Conservation (phyloP, 2,329 filamentous ascomycete genomes). For the Calycina marina region DNA sequence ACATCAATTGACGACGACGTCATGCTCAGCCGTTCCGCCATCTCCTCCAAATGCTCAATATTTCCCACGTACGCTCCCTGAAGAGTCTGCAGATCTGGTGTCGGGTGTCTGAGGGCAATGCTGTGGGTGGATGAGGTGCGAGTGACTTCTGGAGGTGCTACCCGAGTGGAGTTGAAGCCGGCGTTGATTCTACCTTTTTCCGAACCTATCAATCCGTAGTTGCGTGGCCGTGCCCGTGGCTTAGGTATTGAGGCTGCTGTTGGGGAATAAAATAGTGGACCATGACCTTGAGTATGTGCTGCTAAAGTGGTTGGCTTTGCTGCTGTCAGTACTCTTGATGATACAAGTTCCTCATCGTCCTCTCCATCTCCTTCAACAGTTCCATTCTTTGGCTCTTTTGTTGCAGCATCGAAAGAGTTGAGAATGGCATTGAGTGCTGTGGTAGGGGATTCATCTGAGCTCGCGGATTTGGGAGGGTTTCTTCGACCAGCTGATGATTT, state of each 20-base stretch:
- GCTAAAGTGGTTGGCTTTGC: background rate
- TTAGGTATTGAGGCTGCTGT: background rate
- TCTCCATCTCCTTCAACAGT: background rate
- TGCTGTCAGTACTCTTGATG: background rate
- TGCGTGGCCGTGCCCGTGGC: background rate
- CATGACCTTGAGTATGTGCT: background rate
- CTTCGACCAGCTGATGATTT: background rate
- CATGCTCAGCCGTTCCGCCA: slow-evolving; percentile 59
- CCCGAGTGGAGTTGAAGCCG: too few species aligned
- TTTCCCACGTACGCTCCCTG: slow-evolving; percentile 50
- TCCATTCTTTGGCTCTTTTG: too few species aligned
- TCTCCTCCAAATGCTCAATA: slow-evolving; percentile 60
- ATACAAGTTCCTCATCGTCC: background rate
- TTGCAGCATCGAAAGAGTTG: too few species aligned
- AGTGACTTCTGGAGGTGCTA: slow-evolving; percentile 9
- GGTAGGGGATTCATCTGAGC: background rate
- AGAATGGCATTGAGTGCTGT: background rate
- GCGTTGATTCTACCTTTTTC: too few species aligned
- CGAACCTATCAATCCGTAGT: too few species aligned
- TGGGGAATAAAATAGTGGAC: background rate
- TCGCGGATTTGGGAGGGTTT: background rate
- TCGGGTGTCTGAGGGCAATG: slow-evolving; percentile 35
- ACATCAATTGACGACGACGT: slow-evolving; percentile 62
- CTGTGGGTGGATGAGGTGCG: slow-evolving; percentile 19
- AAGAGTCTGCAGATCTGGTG: slow-evolving; percentile 45